Evolutionary conservation across 108 stramenopile species (phyloP).

Genomic region (Cyclotella kingstonii): DNA sequence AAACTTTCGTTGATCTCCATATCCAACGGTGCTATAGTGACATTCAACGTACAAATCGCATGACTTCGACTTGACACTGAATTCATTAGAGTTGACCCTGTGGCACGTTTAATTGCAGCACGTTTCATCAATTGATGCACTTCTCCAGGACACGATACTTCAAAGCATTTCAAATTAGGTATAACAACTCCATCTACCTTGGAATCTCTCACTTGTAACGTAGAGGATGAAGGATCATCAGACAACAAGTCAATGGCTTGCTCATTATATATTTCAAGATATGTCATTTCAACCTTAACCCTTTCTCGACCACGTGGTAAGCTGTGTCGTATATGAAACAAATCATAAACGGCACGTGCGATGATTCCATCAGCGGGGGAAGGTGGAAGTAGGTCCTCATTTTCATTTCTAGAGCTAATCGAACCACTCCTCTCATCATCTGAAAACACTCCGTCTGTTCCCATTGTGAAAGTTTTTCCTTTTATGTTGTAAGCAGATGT

Average conservation of each 20-base stretch:
- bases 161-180: constrained; percentile 51
- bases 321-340: constrained; percentile 33
- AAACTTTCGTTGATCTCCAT: background rate
- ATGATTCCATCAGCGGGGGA: constrained; percentile 50
- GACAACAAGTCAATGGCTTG: constrained; percentile 51
- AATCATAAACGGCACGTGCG: constrained; percentile 51
- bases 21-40: constrained; percentile 50
- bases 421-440: background rate
- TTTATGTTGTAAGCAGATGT: background rate
- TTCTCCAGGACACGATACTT: constrained; percentile 51
- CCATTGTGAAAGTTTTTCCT: constrained; percentile 18
- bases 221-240: constrained; percentile 25
- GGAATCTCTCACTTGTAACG: constrained; percentile 51
- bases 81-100: constrained; percentile 90
- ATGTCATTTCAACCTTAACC: constrained; percentile 57
- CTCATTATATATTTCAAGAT: constrained; percentile 74
- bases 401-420: too few relatives aligned
- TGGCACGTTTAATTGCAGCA: constrained; percentile 62
- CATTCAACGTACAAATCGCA: constrained; percentile 89
- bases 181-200: constrained; percentile 67
- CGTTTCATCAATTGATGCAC: constrained; percentile 56
- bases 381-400: constrained; percentile 9
- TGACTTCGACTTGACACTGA: constrained; percentile 81
- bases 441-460: constrained; percentile 12
- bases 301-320: constrained; percentile 20